Evolutionary conservation across 2,329 filamentous ascomycete genomes (phyloP).

Genomic region (Coniosporium tulheliwenetii): DNA sequence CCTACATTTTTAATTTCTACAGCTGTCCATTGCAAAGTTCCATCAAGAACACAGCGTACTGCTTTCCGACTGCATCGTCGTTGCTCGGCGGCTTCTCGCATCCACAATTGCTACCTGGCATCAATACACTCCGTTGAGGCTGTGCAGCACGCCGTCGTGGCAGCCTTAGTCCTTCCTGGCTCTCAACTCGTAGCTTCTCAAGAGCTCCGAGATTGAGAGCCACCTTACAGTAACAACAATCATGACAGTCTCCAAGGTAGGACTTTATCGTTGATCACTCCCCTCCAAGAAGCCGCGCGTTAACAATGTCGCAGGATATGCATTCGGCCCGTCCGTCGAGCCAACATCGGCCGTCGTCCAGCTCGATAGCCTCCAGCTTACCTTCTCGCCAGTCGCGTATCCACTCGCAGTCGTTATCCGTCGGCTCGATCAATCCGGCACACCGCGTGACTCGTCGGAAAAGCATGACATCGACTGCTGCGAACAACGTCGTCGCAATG

Average conservation of each 20-base stretch:
- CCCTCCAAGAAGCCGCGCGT: constrained; percentile 2
- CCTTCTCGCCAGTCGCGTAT: constrained; percentile 51
- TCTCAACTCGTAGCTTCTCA: background rate
- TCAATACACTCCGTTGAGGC: too few relatives aligned
- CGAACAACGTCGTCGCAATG: constrained; percentile 58
- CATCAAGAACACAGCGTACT: too few relatives aligned
- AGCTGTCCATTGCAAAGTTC: too few relatives aligned
- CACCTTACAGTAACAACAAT: background rate
- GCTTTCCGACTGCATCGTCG: too few relatives aligned
- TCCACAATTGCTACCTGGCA: too few relatives aligned
- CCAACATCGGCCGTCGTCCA: constrained; percentile 28
- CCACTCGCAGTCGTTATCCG: constrained; percentile 69
- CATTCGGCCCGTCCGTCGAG: constrained; percentile 26
- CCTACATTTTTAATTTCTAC: too few relatives aligned
- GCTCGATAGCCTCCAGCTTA: constrained; percentile 42
- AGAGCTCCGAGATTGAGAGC: background rate
- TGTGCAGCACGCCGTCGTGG: too few relatives aligned
- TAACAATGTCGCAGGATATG: constrained; percentile 15
- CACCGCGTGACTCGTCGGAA: constrained; percentile 86
- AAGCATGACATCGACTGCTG: constrained; percentile 68
- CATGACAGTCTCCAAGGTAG: constrained; percentile 10
- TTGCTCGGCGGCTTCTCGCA: too few relatives aligned
- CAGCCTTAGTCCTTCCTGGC: too few relatives aligned
- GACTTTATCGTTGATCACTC: constrained; percentile 1
- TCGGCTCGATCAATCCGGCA: constrained; percentile 59